Percentiles rank a stretch among this genome's conserved stretches.
Conservation (phyloP, 2,329 filamentous ascomycete species). For the Metarhizium humberi region DNA sequence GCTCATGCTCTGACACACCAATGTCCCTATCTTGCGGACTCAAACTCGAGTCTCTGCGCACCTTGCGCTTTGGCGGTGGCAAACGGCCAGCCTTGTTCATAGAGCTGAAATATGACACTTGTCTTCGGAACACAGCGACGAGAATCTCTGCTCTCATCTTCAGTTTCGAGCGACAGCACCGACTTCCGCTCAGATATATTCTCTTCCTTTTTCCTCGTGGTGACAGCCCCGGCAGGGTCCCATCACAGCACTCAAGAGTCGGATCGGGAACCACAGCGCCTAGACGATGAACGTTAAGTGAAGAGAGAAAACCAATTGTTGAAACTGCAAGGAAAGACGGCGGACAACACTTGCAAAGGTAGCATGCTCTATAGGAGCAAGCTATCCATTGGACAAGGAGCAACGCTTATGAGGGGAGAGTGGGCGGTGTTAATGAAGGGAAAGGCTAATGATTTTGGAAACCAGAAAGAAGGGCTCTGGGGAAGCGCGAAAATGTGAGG, state of each 20-base stretch:
- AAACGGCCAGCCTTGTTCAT: conserved; percentile 16
- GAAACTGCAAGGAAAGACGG: background rate
- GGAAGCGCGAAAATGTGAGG: background rate
- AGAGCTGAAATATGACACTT: background rate
- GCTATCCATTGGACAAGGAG: background rate
- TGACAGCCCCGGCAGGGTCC: background rate
- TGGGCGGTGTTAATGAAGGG: background rate
- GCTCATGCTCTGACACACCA: conserved; percentile 16
- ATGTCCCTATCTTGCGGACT: conserved; percentile 19
- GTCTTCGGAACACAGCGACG: background rate
- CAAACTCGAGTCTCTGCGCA: conserved; percentile 15
- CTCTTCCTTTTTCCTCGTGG: background rate
- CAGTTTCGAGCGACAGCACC: background rate
- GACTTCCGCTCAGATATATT: background rate
- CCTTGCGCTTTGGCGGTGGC: conserved; percentile 14
- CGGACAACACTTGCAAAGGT: background rate
- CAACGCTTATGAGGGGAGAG: background rate
- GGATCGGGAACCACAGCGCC: background rate
- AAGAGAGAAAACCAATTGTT: background rate
- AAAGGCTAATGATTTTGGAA: background rate
- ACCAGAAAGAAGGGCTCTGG: background rate
- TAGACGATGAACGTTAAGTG: background rate
- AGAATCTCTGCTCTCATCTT: background rate
- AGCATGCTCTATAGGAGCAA: background rate
- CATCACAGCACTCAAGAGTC: background rate